Conservation (phyloP, 1,284 basidiomycete genomes). For the Leccinum subfulvum region DNA sequence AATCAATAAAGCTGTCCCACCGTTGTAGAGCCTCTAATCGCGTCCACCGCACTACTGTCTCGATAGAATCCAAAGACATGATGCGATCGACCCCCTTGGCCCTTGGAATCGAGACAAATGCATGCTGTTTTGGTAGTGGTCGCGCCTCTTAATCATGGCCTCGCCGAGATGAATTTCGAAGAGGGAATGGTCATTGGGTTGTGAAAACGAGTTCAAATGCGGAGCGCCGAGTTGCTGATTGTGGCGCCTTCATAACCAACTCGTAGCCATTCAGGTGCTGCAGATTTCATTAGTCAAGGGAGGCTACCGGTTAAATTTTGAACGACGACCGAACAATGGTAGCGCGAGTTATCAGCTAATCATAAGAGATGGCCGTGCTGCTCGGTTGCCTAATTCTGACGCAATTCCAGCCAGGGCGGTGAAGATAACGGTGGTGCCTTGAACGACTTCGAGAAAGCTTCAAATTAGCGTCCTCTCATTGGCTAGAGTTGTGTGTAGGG, state of each 20-base stretch:
- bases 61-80: background rate
- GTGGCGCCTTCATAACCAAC: background rate
- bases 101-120: background rate
- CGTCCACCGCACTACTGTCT: background rate
- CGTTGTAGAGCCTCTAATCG: slow-evolving; percentile 4
- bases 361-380: background rate
- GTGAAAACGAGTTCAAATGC: background rate
- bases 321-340: background rate
- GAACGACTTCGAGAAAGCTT: background rate
- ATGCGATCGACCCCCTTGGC: background rate
- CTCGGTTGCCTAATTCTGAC: background rate
- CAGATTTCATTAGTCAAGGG: slow-evolving; percentile 3
- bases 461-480: slow-evolving; percentile 14
- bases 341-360: background rate
- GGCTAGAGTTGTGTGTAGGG: background rate
- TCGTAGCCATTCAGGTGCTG: slow-evolving; percentile 5
- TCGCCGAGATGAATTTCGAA: background rate
- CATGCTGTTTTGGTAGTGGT: background rate
- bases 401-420: background rate
- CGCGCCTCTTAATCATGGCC: too few relatives aligned
- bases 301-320: background rate
- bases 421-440: background rate
- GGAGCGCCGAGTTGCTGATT: background rate
- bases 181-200: background rate
- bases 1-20: background rate